Evolutionary conservation across 345 rosid species (phyloP).

Genomic region (Barbarea vulgaris): DNA sequence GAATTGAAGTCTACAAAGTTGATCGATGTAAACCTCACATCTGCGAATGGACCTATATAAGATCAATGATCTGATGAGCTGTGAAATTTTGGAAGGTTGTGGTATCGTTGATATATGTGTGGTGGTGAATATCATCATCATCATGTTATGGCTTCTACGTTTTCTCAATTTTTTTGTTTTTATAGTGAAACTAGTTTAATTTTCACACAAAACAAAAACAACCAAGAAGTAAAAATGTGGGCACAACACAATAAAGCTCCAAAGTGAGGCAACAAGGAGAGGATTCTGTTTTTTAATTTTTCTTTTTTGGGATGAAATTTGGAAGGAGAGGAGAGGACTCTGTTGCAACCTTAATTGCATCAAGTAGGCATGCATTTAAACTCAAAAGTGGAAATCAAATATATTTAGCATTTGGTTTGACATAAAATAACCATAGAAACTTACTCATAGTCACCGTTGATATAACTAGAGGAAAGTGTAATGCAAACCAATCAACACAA

Average conservation of each 20-base stretch:
- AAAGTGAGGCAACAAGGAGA: neutral
- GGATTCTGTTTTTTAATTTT: neutral
- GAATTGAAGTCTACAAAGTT: neutral
- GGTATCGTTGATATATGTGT: neutral
- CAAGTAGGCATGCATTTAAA: conserved; percentile 1
- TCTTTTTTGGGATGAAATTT: neutral
- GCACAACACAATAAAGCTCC: conserved; percentile 11
- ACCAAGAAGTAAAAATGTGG: neutral
- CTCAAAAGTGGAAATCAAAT: neutral
- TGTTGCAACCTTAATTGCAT: conserved; percentile 8
- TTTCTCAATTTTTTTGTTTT: neutral
- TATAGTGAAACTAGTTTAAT: neutral
- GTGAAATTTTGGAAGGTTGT: conserved; percentile 22
- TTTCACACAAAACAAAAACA: neutral
- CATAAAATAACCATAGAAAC: neutral
- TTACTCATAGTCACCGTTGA: neutral
- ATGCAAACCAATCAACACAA: conserved; percentile 24
- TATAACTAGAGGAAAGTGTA: conserved; percentile 2
- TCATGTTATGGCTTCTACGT: neutral
- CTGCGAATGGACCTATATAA: conserved; percentile 3
- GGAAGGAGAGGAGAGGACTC: neutral
- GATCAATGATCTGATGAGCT: conserved; percentile 29
- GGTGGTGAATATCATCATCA: conserved; percentile 12
- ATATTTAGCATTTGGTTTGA: neutral
- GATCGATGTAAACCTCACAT: conserved; percentile 20